phyloP scores from a whole-genome alignment of 306 rosid species.

The Lathyrus oleraceus region DNA sequence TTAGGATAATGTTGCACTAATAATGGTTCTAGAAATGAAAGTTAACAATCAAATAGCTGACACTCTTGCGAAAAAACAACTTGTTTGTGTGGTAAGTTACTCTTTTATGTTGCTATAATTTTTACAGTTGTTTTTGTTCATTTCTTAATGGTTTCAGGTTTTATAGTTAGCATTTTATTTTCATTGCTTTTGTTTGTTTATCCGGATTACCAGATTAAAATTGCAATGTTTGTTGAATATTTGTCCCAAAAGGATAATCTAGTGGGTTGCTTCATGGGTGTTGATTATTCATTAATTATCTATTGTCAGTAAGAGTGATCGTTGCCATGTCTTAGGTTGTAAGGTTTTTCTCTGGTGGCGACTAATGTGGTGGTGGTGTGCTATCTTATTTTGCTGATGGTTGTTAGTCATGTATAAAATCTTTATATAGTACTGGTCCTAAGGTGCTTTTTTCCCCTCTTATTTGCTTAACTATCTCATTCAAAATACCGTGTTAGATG shows the following conservation, averaged over 20 bases:
- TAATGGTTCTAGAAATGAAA: constrained; percentile 94
- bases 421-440: constrained; percentile 1
- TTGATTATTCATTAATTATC: constrained; percentile 13
- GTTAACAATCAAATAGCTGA: constrained; percentile 78
- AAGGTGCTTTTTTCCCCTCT: neutral
- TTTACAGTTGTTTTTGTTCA: neutral
- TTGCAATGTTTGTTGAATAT: constrained; percentile 23
- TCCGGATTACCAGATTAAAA: neutral
- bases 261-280: constrained; percentile 7
- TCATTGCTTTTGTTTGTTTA: constrained; percentile 12
- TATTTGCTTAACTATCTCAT: constrained; percentile 11
- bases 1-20: constrained; percentile 95
- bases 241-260: neutral
- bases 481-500: neutral
- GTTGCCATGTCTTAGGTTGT: constrained; percentile 5
- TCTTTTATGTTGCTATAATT: constrained; percentile 17
- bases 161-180: neutral
- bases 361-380: constrained; percentile 1
- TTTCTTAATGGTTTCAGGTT: constrained; percentile 1
- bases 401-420: constrained; percentile 11
- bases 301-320: neutral
- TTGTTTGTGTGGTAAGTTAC: constrained; percentile 88
- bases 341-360: neutral
- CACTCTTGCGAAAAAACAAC: constrained; percentile 87
- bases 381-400: constrained; percentile 18